These are phyloP conservation scores for Cordyceps cicadae DNA, from an alignment of 2,329 filamentous ascomycete genomes.

Conservation along the genomic window DNA sequence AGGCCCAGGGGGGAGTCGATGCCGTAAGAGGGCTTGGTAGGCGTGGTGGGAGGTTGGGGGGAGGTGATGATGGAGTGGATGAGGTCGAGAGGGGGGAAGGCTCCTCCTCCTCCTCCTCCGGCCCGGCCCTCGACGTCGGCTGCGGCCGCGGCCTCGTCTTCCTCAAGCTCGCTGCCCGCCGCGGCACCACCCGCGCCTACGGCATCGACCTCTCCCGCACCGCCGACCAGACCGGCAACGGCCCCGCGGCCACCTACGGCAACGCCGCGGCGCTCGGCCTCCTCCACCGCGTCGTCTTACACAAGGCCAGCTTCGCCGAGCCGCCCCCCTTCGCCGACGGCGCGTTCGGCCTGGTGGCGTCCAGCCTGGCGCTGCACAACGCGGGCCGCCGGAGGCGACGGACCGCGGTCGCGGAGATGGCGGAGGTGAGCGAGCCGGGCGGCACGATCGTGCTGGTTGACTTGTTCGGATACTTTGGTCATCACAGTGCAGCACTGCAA, in stretches of 20 bases:
- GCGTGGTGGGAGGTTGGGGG: background rate
- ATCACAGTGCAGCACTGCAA: constrained; percentile 10
- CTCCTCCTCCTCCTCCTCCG: constrained; percentile 1
- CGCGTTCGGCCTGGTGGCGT: constrained; percentile 11
- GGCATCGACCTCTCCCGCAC: constrained; percentile 16
- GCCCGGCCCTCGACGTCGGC: constrained; percentile 14
- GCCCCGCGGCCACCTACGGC: constrained; percentile 12
- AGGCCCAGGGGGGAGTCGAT: constrained; percentile 14
- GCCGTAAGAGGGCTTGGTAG: constrained; percentile 11
- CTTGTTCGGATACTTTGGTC: constrained; percentile 12
- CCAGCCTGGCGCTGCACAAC: constrained; percentile 14
- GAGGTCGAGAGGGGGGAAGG: constrained; percentile 11
- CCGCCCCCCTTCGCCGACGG: constrained; percentile 13
- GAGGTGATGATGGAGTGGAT: constrained; percentile 7
- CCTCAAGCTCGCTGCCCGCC: constrained; percentile 12
- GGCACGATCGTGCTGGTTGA: constrained; percentile 13
- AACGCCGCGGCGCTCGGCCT: constrained; percentile 13
- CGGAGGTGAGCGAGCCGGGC: constrained; percentile 12
- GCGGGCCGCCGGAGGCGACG: constrained; percentile 4
- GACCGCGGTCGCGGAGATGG: constrained; percentile 12
- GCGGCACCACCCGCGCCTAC: constrained; percentile 11
- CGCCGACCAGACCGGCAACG: constrained; percentile 14
- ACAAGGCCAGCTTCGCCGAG: constrained; percentile 13
- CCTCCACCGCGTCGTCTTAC: constrained; percentile 2
- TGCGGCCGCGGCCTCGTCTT: constrained; percentile 17